A percentile compares a stretch with the other conserved stretches of the same genome.
phyloP scores from a whole-genome alignment of 164 flowering plant genomes.

The Cinnamomum chago region DNA sequence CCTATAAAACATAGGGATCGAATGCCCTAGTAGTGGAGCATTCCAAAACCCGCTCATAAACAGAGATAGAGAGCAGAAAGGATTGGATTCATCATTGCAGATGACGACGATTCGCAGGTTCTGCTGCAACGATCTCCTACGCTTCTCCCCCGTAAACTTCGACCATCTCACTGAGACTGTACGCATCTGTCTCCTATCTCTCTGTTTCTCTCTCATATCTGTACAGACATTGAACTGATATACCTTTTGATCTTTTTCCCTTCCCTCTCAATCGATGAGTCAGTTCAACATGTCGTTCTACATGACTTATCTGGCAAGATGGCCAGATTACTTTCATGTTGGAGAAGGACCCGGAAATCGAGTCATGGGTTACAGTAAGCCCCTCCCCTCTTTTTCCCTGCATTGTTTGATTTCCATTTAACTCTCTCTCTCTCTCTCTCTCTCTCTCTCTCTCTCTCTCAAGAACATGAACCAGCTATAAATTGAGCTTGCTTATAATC shows the following conservation, averaged over 20 bases:
- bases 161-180: slow-evolving; percentile 92
- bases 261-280: background rate
- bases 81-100: background rate
- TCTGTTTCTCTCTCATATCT: background rate
- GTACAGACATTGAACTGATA: background rate
- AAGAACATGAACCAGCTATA: too few relatives aligned
- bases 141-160: slow-evolving; percentile 72
- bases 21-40: too few relatives aligned
- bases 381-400: background rate
- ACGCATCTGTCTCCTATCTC: slow-evolving; percentile 10
- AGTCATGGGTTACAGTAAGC: slow-evolving; percentile 89
- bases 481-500: too few relatives aligned
- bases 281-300: slow-evolving; percentile 99
- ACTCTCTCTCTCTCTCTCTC: background rate
- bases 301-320: slow-evolving; percentile 89
- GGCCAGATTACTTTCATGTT: slow-evolving; percentile 95
- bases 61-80: background rate
- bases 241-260: background rate
- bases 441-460: too few relatives aligned
- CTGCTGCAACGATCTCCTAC: slow-evolving; percentile 91
- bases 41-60: too few relatives aligned
- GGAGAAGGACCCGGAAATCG: slow-evolving; percentile 83
- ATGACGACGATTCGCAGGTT: slow-evolving; percentile 90
- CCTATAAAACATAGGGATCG: too few relatives aligned
- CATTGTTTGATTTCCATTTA: background rate